Evolutionary conservation across 1,284 basidiomycete species (phyloP), one percentile per base, ranked within the genome.

Genomic region (Sphagnurus paluster): DNA sequence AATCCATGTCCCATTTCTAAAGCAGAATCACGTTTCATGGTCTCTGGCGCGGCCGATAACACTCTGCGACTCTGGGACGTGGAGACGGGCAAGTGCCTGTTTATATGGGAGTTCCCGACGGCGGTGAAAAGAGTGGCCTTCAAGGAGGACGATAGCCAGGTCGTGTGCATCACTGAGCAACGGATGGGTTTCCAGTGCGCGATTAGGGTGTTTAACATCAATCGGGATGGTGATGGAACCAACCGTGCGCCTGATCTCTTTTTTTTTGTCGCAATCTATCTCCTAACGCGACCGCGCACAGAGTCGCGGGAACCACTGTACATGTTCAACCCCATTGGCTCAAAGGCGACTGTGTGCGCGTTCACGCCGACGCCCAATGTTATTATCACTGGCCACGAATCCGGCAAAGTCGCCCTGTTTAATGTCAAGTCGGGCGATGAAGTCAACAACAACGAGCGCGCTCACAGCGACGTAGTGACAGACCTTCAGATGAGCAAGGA

Each of bases 61-160:
- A 81, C 83, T 42, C 82, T 99, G 72, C 84, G 88, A 54, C 78
- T 99, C 19, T 99, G 96, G 96, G 79, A 83, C 45, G 90, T 98
- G 21, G 73, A 83, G 45, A 90, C 87, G 2, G 97, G 96, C 52
- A 92, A 95, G 71, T 95, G 92, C 63, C 75, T 97, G 35, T 89
- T 84, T 65, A 84, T 79, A 3, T 99, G 97, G 97, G 96, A 98
- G 68, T 98, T 98, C 76, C 88, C 92, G 34, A 99, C 96, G 1
- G 96, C 97, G 2, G 92, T 98, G 57, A 98, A 98, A 78, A 79
- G 96, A 39, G 96, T 98, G 21, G 82, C 87, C 10, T 93, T 90
- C 72, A 93, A 85, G 67, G 90, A 92, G 56, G 88, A 93, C 61
- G 92, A 93, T 67, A 79, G 82, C 42, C 80, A 84, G 63, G 76